Evolutionary conservation across 2,329 filamentous ascomycete genomes (phyloP), one percentile per base, ranked within the genome.

Genomic region (Hortaea werneckii): DNA sequence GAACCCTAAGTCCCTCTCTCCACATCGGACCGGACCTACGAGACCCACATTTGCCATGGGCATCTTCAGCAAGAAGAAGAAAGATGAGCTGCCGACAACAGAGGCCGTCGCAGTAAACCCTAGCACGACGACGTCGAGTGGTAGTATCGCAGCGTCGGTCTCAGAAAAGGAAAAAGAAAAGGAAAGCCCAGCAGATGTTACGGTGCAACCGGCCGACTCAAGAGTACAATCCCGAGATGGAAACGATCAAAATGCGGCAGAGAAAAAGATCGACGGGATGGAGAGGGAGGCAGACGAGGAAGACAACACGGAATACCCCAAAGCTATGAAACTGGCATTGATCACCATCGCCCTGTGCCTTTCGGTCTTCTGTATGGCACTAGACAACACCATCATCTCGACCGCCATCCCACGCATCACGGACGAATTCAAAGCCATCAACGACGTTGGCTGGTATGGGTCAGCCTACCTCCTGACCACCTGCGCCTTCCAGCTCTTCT

Each of bases 321-420:
- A 56, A n/a, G 43, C 48, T 1, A 54, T 54, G 46, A 60, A 64
- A 47, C 56, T 67, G 13, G 46, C 47, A 1, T 49, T 65, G 13
- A 67, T 67, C 51, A 61, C 60, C 10, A 55, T 61, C 27, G 65
- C 62, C 6, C 49, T 68, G 8, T 61, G 58, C 45, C 52, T 67
- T n/a, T 58, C 62, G 2, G 58, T 65, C 27, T 62, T 64, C 48
- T 61, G 55, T 41, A 55, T 65, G 49, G 55, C 58, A 4, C 47
- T 62, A 11, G 68, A 73, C 56, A 69, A 70, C 49, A 73, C 69
- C n/a, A 72, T 72, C 48, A 69, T 73, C 39, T 63, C 65, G 9
- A 72, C 69, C 1, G 71, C 71, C 5, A 72, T 74, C 40, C 69
- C 70, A 8, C 59, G 61, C 27, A 73, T 74, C 49, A 73, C 71